A percentile compares a stretch with the other conserved stretches of the same genome.
Evolutionary conservation across 2,329 filamentous ascomycete genomes (phyloP).

Genomic region (Colletotrichum destructivum): DNA sequence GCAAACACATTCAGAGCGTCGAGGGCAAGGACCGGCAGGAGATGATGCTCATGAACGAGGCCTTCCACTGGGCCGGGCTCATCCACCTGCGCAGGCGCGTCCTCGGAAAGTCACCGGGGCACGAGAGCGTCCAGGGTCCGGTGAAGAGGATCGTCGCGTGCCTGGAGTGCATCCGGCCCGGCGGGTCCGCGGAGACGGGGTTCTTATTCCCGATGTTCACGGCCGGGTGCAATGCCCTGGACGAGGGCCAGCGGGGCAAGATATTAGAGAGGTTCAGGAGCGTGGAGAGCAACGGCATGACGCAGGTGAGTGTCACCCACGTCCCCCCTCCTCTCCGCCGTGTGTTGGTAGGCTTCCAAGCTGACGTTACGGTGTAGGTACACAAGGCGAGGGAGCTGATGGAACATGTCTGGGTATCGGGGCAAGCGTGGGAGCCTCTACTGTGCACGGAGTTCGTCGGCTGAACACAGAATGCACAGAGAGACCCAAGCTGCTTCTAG

Average conservation of each 20-base stretch:
- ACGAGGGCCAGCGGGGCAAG: constrained; percentile 68
- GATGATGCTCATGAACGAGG: constrained; percentile 80
- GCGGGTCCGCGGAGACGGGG: constrained; percentile 81
- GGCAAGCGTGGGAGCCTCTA: constrained; percentile 77
- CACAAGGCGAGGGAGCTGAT: constrained; percentile 75
- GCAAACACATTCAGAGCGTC: constrained; percentile 61
- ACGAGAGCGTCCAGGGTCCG: constrained; percentile 73
- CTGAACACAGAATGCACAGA: constrained; percentile 51
- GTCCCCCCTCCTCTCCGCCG: too few species aligned
- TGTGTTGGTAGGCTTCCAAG: neutral
- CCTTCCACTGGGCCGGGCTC: constrained; percentile 84
- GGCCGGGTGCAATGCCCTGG: constrained; percentile 80
- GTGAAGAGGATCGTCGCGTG: constrained; percentile 75
- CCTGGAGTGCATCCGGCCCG: constrained; percentile 73
- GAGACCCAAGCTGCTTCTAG: neutral
- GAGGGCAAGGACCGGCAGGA: constrained; percentile 72
- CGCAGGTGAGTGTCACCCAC: constrained; percentile 69
- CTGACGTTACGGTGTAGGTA: constrained; percentile 56
- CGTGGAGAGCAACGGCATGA: constrained; percentile 82
- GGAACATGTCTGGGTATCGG: constrained; percentile 79
- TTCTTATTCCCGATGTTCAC: constrained; percentile 87
- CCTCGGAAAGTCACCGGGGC: constrained; percentile 70
- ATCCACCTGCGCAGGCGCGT: constrained; percentile 84
- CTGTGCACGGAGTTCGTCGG: constrained; percentile 79
- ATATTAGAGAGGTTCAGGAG: constrained; percentile 77